Evolutionary conservation across 1,139 yeast genomes (phyloP).

Genomic region (Yarrowia galli): DNA sequence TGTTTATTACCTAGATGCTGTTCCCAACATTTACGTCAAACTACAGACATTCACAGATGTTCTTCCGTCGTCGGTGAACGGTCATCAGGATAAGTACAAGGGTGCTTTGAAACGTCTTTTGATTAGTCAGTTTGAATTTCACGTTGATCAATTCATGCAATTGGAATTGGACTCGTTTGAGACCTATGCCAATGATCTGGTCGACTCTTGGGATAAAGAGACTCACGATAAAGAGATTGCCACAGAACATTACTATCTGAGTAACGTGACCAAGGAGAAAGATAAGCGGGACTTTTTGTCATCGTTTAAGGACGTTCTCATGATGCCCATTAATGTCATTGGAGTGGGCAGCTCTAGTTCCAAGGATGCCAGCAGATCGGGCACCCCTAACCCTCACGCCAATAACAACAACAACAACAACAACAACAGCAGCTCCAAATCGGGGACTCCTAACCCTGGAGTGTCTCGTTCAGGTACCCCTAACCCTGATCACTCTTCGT

Average conservation of each 20-base stretch:
- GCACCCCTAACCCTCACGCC: conserved; percentile 9
- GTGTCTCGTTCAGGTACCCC: conserved; percentile 1
- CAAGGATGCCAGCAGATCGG: neutral
- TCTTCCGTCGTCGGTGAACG: conserved; percentile 50
- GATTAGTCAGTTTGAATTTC: conserved; percentile 59
- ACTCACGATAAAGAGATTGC: conserved; percentile 51
- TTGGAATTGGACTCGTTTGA: conserved; percentile 53
- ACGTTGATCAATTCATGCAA: conserved; percentile 54
- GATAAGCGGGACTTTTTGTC: conserved; percentile 61
- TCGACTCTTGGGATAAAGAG: conserved; percentile 51
- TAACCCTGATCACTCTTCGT: neutral
- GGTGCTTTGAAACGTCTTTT: conserved; percentile 53
- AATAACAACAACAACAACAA: too few species aligned
- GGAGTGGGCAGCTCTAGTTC: neutral
- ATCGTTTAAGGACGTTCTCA: conserved; percentile 58
- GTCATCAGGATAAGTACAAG: conserved; percentile 47
- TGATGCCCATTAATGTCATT: conserved; percentile 49
- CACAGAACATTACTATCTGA: conserved; percentile 54
- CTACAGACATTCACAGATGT: conserved; percentile 44
- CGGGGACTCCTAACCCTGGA: conserved; percentile 12
- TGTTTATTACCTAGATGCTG: conserved; percentile 47
- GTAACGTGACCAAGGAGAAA: conserved; percentile 54
- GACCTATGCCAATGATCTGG: conserved; percentile 47
- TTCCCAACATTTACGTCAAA: conserved; percentile 45
- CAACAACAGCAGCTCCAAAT: neutral